phyloP scores from a whole-genome alignment of 108 stramenopile genomes.

The Discostella stelligeroides region DNA sequence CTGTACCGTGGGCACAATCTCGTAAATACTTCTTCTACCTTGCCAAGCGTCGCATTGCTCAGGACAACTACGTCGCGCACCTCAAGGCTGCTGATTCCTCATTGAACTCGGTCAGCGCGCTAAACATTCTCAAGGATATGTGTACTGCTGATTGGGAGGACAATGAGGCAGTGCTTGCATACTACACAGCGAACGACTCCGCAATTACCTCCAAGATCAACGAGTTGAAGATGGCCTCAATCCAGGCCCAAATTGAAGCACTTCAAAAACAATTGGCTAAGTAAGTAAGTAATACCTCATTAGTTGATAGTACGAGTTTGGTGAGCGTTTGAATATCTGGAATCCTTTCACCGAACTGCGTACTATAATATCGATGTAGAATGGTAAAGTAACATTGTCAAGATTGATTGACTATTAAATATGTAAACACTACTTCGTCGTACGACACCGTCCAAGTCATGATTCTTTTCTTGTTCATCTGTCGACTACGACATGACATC shows the following conservation, averaged over 20 bases:
- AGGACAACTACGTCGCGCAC: conserved; percentile 80
- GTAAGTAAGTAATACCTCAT: too few relatives aligned
- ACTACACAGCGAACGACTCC: conserved; percentile 58
- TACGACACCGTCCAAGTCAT: too few relatives aligned
- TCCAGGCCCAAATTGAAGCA: conserved; percentile 79
- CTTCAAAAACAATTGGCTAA: conserved; percentile 62
- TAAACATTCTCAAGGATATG: conserved; percentile 60
- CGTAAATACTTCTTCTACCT: conserved; percentile 96
- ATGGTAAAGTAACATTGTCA: too few relatives aligned
- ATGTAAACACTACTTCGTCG: too few relatives aligned
- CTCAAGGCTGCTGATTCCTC: conserved; percentile 60
- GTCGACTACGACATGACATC: too few relatives aligned
- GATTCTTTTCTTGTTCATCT: too few relatives aligned
- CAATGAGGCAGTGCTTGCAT: conserved; percentile 75
- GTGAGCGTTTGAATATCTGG: too few relatives aligned
- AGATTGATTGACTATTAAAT: too few relatives aligned
- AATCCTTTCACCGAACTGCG: too few relatives aligned
- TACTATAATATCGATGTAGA: too few relatives aligned
- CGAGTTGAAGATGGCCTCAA: conserved; percentile 62
- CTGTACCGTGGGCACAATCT: conserved; percentile 90
- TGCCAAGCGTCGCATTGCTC: conserved; percentile 90
- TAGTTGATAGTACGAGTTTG: too few relatives aligned
- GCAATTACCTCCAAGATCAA: conserved; percentile 63
- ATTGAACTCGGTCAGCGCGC: conserved; percentile 52
- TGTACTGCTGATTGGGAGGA: conserved; percentile 75